Evolutionary conservation across 495 filamentous ascomycete genomes (phyloP).

Genomic region (Aspergillus nidulans): DNA sequence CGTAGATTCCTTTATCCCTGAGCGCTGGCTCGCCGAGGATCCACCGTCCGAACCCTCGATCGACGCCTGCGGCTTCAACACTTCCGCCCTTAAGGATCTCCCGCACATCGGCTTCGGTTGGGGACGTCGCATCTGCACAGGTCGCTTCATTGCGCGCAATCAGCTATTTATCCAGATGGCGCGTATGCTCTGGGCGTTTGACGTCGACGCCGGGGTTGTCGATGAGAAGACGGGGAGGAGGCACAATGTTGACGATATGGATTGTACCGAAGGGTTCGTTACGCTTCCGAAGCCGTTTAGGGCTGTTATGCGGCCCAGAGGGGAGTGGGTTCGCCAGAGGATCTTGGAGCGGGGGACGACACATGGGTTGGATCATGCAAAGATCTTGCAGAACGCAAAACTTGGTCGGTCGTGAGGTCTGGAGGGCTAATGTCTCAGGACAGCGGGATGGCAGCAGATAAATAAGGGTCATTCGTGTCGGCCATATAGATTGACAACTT

Average conservation of each 20-base stretch:
- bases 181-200: conserved; percentile 51
- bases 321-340: conserved; percentile 9
- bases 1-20: conserved; percentile 33
- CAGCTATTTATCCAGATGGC: conserved; percentile 43
- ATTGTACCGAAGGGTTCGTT: conserved; percentile 16
- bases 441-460: too few species aligned
- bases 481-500: too few species aligned
- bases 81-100: neutral
- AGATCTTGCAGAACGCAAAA: neutral
- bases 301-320: conserved; percentile 18
- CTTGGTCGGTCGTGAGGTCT: too few species aligned
- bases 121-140: conserved; percentile 27
- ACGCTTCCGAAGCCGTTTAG: conserved; percentile 17
- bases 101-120: conserved; percentile 14
- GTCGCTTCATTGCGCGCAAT: conserved; percentile 49
- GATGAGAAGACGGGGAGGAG: conserved; percentile 22
- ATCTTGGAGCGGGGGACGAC: conserved; percentile 14
- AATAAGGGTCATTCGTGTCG: too few species aligned
- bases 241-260: conserved; percentile 39
- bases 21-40: conserved; percentile 35
- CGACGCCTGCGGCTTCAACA: neutral
- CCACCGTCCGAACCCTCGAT: neutral
- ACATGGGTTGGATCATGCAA: neutral
- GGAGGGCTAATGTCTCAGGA: too few species aligned
- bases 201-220: conserved; percentile 40